Base-by-base conservation (phyloP, 495 filamentous ascomycete genomes). In the Tuber brumale region DNA sequence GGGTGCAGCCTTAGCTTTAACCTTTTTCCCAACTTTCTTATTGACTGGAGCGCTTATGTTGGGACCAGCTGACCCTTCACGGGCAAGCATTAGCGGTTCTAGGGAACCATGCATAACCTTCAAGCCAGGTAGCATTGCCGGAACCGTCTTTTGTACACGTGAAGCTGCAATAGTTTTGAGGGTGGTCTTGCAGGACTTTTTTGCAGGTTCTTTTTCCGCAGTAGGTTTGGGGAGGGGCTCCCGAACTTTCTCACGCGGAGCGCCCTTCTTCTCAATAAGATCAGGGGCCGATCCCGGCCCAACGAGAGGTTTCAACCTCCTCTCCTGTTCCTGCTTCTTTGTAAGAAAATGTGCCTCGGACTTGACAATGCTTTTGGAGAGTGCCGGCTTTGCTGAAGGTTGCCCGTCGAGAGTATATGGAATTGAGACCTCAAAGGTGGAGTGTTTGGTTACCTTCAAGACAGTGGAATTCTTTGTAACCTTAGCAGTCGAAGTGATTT, bases 401-500 rank as follows among this genome's bases (percentile, higher is more conserved):
- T 66, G 57, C 27, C 57, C 27, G 27, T n/a, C 57, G 27, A 66
- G 12, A 27, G 57, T 66, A 66, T 66, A 66, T 31, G 57, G 57
- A 19, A 66, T 66, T 21, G 48, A 66, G 9, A 51, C 48, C 27
- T 72, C 44, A 44, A 45, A 75, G 44, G 69, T 39, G 57, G 57
- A 19, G 31, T 66, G 57, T 57, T 77, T 79, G 12, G 10, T 35
- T 21, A n/a, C 39, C 41, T 76, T 78, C 18, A 75, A 42, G 70
- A 41, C 46, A 48, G 73, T 72, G 21, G 71, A 37, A 69, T 18
- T 37, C 43, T 76, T 76, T 23, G 48, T 69, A 71, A 71, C 66
- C 70, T 72, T 80, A 75, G 76, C 69, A 51, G 77, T 66, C n/a
- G 70, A 43, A 72, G 70, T 71, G 23, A 41, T 57, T 23, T 71